Base-by-base conservation (phyloP, 2,329 filamentous ascomycete genomes). In the Davidsoniella eucalypti region DNA sequence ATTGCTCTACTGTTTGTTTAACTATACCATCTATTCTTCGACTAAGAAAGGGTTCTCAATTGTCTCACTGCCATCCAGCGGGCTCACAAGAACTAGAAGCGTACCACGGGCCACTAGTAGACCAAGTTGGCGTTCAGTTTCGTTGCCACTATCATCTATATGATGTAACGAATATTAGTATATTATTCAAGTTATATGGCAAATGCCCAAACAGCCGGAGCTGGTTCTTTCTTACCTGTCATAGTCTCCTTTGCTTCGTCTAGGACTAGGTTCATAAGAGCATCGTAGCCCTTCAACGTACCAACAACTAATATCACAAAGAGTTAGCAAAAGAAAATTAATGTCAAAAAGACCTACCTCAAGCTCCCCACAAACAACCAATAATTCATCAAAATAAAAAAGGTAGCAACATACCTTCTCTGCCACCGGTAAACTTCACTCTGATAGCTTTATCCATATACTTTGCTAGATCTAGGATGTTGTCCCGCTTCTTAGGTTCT, bases 401-500 rank as follows among this genome's bases (percentile, higher is more conserved):
- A 23, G 21, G 21, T 23, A 5, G 21, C 21, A 23, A 47, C 73
- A 54, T 62, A 92, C 87, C 85, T 72, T 95, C 87, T 54, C 90
- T 72, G 1, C 92, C 92, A 40, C 92, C 92, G 61, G 87, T 95
- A 66, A 98, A 96, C 68, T 96, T 96, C 63, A 98, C 88, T 8
- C 76, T 84, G 58, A 98, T 87, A 62, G 83, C 76, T 76, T 95
- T 94, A 66, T 98, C 87, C 83, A 94, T 87, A 67, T 96, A 98
- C 69, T 94, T 94, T 63, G 74, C 79, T 60, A 98, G 67, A 62
- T 98, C 90, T 49, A 98, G 77, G 60, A 98, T 98, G 65, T 95
- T 96, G 68, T 98, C 92, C 33, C 51, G 50, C 73, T 96, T 96
- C 78, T 94, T 95, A 54, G 87, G 86, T 48, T 53, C 51, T 59